These are phyloP conservation scores for Plasmodium coatneyi DNA, from an alignment of 169 alveolate species.

Conservation along the genomic window DNA sequence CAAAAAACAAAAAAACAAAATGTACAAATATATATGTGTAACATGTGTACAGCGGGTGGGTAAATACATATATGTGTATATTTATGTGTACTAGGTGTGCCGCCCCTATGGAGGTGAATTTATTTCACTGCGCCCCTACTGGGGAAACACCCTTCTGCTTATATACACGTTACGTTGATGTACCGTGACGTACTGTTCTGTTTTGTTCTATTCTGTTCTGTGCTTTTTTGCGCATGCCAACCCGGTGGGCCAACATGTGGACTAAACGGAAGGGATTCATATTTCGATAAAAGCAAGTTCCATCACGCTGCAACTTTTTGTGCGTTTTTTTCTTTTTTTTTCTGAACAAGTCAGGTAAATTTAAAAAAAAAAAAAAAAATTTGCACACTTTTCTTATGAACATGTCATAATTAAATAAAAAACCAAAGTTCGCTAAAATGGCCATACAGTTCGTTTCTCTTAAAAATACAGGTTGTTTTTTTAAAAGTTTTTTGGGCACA, in stretches of 20 bases:
- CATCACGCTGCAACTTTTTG: neutral
- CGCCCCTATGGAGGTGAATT: neutral
- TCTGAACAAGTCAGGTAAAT: no score
- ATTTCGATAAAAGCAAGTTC: neutral
- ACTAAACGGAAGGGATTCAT: neutral
- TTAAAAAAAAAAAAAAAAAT: slow-evolving; percentile 19
- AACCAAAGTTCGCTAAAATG: neutral
- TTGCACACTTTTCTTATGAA: slow-evolving; percentile 10
- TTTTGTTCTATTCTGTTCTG: neutral
- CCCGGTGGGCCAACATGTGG: neutral
- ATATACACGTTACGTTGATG: neutral
- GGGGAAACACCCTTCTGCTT: neutral
- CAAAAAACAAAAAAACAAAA: slow-evolving; percentile 20
- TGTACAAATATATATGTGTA: neutral
- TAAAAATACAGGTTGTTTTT: neutral
- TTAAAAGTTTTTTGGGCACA: neutral
- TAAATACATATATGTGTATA: neutral
- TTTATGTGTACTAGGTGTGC: neutral
- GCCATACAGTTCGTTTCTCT: neutral
- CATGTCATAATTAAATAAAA: neutral
- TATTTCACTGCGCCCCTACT: neutral
- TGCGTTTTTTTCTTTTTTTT: neutral
- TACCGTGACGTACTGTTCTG: neutral
- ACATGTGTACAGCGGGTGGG: neutral
- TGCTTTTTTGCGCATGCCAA: neutral